These are phyloP conservation scores for Neonectria punicea DNA, from an alignment of 2,329 filamentous ascomycete genomes.

Conservation along the genomic window DNA sequence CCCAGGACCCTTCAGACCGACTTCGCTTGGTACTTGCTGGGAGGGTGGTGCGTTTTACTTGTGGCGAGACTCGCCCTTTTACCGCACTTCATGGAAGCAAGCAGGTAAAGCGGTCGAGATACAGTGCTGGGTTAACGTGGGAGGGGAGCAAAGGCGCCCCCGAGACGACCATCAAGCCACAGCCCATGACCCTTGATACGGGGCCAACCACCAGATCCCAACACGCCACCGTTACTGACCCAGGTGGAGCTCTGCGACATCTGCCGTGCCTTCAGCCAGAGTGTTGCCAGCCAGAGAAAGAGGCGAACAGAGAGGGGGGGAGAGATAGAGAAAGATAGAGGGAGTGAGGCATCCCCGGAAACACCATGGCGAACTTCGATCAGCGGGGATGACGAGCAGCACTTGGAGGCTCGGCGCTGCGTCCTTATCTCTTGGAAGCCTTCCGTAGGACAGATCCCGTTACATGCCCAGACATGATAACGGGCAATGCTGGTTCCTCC, in stretches of 20 bases:
- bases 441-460: conserved; percentile 10
- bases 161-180: background rate
- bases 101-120: conserved; percentile 13
- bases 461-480: conserved; percentile 32
- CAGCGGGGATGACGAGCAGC: conserved; percentile 5
- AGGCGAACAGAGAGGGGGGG: too few species aligned
- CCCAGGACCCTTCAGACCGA: background rate
- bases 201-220: conserved; percentile 7
- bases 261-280: background rate
- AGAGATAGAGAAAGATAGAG: too few species aligned
- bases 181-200: background rate
- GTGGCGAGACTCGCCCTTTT: conserved; percentile 19
- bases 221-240: conserved; percentile 18
- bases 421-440: conserved; percentile 31
- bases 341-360: background rate
- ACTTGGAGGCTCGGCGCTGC: conserved; percentile 19
- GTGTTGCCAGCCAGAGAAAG: background rate
- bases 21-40: background rate
- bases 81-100: background rate
- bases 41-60: conserved; percentile 20
- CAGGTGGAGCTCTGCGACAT: conserved; percentile 3
- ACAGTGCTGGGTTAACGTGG: conserved; percentile 24
- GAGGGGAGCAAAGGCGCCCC: conserved; percentile 13
- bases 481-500: conserved; percentile 25
- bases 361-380: background rate